Percentiles rank a stretch among this genome's conserved stretches.
Conservation (phyloP, 345 rosid genomes). For the Lumnitzera racemosa region DNA sequence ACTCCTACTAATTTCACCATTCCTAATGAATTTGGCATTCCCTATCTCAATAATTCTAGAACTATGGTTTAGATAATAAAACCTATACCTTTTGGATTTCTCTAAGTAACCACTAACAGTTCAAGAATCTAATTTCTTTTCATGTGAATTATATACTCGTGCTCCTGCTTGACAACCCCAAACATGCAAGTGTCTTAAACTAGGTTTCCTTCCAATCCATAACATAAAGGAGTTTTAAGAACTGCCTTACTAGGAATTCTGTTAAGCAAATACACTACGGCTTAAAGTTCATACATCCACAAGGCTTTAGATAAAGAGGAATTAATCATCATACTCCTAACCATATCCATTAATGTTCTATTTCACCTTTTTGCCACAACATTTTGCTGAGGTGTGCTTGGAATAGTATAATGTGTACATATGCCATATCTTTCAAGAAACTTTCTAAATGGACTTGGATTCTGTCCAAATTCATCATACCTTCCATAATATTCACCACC, state of each 20-base stretch:
- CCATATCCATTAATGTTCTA: too few relatives aligned
- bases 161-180: too few relatives aligned
- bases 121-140: neutral
- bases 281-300: neutral
- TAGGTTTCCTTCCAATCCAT: too few relatives aligned
- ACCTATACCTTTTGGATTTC: conserved; percentile 2
- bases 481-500: too few relatives aligned
- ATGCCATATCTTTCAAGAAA: neutral
- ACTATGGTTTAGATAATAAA: neutral
- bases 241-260: neutral
- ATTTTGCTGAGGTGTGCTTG: conserved; percentile 1
- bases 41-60: neutral
- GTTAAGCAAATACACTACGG: too few relatives aligned
- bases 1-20: too few relatives aligned
- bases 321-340: neutral
- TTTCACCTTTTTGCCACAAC: neutral
- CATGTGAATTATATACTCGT: too few relatives aligned
- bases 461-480: too few relatives aligned
- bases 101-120: neutral
- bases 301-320: neutral
- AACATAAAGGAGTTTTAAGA: too few relatives aligned
- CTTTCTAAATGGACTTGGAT: too few relatives aligned
- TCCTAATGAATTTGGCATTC: too few relatives aligned
- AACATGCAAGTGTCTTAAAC: too few relatives aligned
- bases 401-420: conserved; percentile 3